Evolutionary conservation across 179 eudicot genomes (phyloP).

Genomic region (Gypsophila paniculata): DNA sequence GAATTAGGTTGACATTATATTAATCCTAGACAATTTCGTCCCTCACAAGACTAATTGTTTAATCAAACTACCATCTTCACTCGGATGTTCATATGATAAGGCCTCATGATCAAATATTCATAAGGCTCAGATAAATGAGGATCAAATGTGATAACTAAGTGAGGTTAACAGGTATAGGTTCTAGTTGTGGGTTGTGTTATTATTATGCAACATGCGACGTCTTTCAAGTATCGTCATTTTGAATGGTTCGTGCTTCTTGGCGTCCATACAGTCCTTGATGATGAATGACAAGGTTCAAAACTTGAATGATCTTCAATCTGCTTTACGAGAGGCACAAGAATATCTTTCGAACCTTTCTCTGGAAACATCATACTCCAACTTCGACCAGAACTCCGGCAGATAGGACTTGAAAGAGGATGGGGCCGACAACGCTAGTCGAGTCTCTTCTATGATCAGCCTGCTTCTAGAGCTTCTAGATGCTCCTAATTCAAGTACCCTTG

Average conservation of each 20-base stretch:
- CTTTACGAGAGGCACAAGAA: conserved; percentile 56
- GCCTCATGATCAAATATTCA: too few species aligned
- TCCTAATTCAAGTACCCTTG: conserved; percentile 63
- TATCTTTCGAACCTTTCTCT: conserved; percentile 39
- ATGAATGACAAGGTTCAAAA: conserved; percentile 57
- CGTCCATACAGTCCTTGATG: conserved; percentile 58
- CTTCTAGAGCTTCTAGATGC: conserved; percentile 66
- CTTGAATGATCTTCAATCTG: conserved; percentile 47
- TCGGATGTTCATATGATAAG: too few species aligned
- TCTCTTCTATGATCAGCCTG: conserved; percentile 51
- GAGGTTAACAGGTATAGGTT: too few species aligned
- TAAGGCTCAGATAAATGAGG: too few species aligned
- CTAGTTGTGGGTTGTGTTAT: too few species aligned
- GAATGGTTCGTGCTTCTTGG: not conserved
- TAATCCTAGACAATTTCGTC: too few species aligned
- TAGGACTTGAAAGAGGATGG: conserved; percentile 87
- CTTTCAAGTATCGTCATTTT: too few species aligned
- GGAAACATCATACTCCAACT: conserved; percentile 45
- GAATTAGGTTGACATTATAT: too few species aligned
- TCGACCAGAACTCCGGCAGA: conserved; percentile 55
- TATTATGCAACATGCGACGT: too few species aligned
- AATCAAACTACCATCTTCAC: not conserved
- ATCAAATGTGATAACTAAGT: too few species aligned
- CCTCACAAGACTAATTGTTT: too few species aligned
- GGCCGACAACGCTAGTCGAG: conserved; percentile 58